phyloP scores from a whole-genome alignment of 108 stramenopile genomes.

The Cyclostephanos invisitatus region DNA sequence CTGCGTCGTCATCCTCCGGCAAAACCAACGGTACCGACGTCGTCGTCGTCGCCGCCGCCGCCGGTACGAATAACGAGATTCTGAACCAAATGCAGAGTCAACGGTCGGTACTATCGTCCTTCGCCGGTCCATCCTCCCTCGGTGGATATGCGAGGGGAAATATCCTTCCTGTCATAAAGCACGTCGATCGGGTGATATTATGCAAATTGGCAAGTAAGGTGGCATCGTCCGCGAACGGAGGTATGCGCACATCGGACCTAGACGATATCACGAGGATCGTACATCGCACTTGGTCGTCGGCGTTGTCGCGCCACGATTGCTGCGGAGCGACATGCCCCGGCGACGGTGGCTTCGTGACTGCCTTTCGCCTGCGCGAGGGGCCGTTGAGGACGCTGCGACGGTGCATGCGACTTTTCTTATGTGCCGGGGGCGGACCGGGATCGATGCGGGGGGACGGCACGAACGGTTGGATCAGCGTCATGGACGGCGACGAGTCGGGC shows the following conservation, averaged over 20 bases:
- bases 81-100: conserved; percentile 83
- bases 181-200: conserved; percentile 57
- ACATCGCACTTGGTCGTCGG: conserved; percentile 16
- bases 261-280: conserved; percentile 21
- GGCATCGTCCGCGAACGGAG: neutral
- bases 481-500: conserved; percentile 20
- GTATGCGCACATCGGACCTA: conserved; percentile 25
- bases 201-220: conserved; percentile 57
- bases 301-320: neutral
- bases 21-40: neutral
- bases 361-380: conserved; percentile 63
- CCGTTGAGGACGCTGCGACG: conserved; percentile 61
- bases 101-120: conserved; percentile 53
- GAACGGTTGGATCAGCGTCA: conserved; percentile 74
- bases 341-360: conserved; percentile 8
- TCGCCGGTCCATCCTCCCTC: neutral
- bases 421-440: conserved; percentile 77
- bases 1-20: neutral
- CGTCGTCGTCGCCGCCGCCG: neutral
- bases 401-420: conserved; percentile 62
- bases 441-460: conserved; percentile 78
- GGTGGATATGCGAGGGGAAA: conserved; percentile 2
- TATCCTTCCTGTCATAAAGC: conserved; percentile 66
- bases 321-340: neutral
- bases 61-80: conserved; percentile 53